Percentiles rank a stretch among this genome's conserved stretches.
Conservation (phyloP, 164 flowering plant species). For the Houttuynia cordata region DNA sequence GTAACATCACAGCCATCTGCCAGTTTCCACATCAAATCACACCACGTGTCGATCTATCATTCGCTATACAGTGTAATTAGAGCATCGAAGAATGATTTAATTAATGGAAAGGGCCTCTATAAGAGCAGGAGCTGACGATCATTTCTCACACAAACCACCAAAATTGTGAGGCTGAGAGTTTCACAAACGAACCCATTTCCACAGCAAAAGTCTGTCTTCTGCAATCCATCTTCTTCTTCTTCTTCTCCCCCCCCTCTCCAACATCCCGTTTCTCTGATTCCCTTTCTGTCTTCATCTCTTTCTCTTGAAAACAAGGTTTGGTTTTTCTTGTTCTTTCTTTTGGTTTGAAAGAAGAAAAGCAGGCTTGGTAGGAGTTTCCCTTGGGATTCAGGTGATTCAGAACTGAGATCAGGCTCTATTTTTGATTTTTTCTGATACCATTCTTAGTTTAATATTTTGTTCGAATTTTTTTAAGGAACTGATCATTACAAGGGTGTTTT, state of each 20-base stretch:
- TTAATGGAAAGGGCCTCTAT: not conserved
- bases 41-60: too few species aligned
- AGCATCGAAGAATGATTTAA: too few species aligned
- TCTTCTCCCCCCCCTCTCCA: constrained; percentile 8
- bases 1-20: too few species aligned
- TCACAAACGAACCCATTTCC: not conserved
- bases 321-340: not conserved
- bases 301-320: constrained; percentile 6
- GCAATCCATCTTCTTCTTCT: constrained; percentile 1
- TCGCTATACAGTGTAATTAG: too few species aligned
- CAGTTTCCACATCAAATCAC: too few species aligned
- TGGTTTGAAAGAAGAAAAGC: constrained; percentile 18
- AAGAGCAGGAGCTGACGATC: not conserved
- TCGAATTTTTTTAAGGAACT: constrained; percentile 3
- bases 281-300: constrained; percentile 68
- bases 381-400: constrained; percentile 49
- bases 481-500: constrained; percentile 52
- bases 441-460: constrained; percentile 2
- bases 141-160: not conserved
- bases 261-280: constrained; percentile 55
- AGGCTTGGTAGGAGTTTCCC: constrained; percentile 22
- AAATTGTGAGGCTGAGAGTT: not conserved
- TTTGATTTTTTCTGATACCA: not conserved
- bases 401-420: constrained; percentile 49
- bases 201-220: not conserved